phyloP scores from a whole-genome alignment of 805 yeast species.

The Saturnispora saitoi region DNA sequence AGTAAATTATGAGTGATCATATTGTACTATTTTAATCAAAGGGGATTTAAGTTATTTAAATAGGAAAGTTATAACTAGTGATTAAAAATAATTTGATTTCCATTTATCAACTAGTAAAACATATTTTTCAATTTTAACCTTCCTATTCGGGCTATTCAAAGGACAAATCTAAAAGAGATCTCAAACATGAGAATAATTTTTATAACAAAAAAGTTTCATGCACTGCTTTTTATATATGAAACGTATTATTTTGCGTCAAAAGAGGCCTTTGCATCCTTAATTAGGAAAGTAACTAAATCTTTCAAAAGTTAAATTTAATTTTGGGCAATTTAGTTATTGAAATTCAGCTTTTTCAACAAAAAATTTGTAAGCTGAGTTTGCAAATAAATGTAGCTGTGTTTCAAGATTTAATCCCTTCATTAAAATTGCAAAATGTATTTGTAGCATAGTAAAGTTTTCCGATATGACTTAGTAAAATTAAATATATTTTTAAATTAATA shows the following conservation, averaged over 20 bases:
- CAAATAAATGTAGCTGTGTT: too few relatives aligned
- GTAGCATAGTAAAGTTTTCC: too few relatives aligned
- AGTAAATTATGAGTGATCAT: not conserved
- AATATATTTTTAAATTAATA: too few relatives aligned
- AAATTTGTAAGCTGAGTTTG: too few relatives aligned
- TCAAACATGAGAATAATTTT: not conserved
- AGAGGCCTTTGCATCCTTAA: not conserved
- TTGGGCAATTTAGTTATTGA: too few relatives aligned
- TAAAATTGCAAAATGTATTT: too few relatives aligned
- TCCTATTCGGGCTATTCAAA: constrained; percentile 3
- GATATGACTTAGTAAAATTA: too few relatives aligned
- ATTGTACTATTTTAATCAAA: not conserved
- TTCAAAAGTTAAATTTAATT: too few relatives aligned
- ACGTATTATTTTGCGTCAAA: not conserved
- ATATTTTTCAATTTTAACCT: not conserved
- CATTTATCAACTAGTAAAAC: not conserved
- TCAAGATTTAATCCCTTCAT: too few relatives aligned
- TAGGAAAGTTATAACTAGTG: not conserved
- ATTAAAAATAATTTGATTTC: not conserved
- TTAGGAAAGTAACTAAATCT: too few relatives aligned
- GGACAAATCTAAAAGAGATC: not conserved
- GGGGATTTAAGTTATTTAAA: not conserved
- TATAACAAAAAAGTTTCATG: not conserved
- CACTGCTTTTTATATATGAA: not conserved
- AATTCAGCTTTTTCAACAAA: too few relatives aligned